Evolutionary conservation across 768 basidiomycete species (phyloP).

Genomic region (Psilocybe cyanescens): DNA sequence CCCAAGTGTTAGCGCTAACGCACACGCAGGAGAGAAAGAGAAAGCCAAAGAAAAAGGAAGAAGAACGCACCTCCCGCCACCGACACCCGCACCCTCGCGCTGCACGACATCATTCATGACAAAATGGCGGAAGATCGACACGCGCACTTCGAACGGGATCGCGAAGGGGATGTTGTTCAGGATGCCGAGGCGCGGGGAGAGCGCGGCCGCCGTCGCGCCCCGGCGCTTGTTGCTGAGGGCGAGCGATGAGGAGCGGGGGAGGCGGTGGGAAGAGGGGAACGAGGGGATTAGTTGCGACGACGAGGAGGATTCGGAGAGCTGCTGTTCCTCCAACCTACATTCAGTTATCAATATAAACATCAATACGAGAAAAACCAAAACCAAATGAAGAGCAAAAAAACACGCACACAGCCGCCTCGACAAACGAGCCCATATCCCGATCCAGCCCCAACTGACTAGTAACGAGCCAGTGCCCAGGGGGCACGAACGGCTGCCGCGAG

Average conservation of each 20-base stretch:
- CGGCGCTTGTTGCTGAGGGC: slow-evolving; percentile 56
- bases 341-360: no score
- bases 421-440: slow-evolving; percentile 58
- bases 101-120: slow-evolving; percentile 39
- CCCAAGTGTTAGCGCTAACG: background rate
- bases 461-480: slow-evolving; percentile 84
- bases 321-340: slow-evolving; percentile 17
- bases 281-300: background rate
- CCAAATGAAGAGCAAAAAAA: background rate
- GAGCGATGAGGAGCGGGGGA: background rate
- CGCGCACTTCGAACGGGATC: slow-evolving; percentile 91
- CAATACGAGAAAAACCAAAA: no score
- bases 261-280: background rate
- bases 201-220: slow-evolving; percentile 46
- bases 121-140: slow-evolving; percentile 87
- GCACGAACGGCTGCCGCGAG: slow-evolving; percentile 83
- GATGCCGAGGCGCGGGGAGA: slow-evolving; percentile 87
- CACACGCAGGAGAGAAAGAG: background rate
- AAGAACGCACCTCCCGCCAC: slow-evolving; percentile 5
- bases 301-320: slow-evolving; percentile 1
- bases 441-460: slow-evolving; percentile 35
- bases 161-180: slow-evolving; percentile 96
- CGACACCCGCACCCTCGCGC: background rate
- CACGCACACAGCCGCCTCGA: slow-evolving; percentile 84
- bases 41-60: background rate